These are phyloP conservation scores for Eragrostis curvula DNA, from an alignment of 176 grass and related monocot species.

Conservation along the genomic window DNA sequence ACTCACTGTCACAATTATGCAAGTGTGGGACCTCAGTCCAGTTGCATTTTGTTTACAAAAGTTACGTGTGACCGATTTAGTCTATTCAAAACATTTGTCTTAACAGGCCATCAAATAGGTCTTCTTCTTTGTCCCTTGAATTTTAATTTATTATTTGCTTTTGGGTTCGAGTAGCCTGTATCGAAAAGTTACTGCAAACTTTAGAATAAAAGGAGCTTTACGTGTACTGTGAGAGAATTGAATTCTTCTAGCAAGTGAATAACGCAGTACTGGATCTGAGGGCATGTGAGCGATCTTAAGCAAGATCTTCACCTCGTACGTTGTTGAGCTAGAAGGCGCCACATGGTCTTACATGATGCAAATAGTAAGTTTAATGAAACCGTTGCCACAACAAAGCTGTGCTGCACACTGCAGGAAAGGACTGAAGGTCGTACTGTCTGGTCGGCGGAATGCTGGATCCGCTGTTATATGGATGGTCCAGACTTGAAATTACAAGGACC, in stretches of 20 bases:
- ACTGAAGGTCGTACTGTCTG: background rate
- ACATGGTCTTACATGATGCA: background rate
- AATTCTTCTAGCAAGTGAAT: background rate
- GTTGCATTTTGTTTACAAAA: too few relatives aligned
- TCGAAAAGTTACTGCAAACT: background rate
- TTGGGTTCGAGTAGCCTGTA: background rate
- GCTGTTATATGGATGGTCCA: background rate
- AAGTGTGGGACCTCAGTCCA: background rate
- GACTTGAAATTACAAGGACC: background rate
- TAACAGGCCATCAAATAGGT: too few relatives aligned
- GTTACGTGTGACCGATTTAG: background rate
- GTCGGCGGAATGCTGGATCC: constrained; percentile 14
- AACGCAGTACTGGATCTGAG: constrained; percentile 7
- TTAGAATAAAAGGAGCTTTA: background rate
- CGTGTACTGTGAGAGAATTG: background rate
- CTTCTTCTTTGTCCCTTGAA: background rate
- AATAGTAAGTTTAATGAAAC: constrained; percentile 8
- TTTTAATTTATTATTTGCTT: background rate
- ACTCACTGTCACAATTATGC: background rate
- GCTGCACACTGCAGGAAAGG: background rate
- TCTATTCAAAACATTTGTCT: background rate
- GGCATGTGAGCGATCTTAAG: background rate
- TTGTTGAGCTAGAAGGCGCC: constrained; percentile 2
- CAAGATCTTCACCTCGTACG: background rate
- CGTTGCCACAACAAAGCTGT: background rate